Conservation (phyloP, 225 moss, liverwort and hornwort species). For the Antitrichia curtipendula region DNA sequence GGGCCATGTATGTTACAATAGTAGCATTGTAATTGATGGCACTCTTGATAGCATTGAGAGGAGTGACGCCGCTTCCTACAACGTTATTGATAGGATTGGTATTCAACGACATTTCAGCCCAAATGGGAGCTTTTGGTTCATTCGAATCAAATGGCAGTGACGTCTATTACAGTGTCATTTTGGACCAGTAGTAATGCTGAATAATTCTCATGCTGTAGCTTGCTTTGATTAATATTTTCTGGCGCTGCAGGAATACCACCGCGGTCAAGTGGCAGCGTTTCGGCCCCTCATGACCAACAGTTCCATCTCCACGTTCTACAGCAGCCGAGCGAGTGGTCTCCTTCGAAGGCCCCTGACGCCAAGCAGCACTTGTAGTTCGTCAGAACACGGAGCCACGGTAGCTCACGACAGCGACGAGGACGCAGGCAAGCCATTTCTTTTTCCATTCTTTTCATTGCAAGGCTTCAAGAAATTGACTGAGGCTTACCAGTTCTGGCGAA, state of each 20-base stretch:
- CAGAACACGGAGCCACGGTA: conserved; percentile 38
- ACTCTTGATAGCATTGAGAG: neutral
- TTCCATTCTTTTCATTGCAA: neutral
- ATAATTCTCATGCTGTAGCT: neutral
- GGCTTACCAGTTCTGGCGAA: neutral
- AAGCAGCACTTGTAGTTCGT: conserved; percentile 46
- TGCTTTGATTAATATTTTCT: neutral
- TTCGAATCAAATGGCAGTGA: too few relatives aligned
- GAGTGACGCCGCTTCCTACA: too few relatives aligned
- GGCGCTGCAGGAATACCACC: conserved; percentile 21
- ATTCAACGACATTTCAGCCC: too few relatives aligned
- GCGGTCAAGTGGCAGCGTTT: conserved; percentile 30
- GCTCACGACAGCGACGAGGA: conserved; percentile 47
- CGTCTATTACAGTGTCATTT: too few relatives aligned
- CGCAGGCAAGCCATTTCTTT: neutral
- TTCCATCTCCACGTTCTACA: conserved; percentile 42
- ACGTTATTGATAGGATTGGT: too few relatives aligned
- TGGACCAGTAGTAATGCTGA: neutral
- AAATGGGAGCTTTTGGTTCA: too few relatives aligned
- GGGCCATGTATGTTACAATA: neutral
- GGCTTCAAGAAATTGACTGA: neutral
- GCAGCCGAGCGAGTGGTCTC: conserved; percentile 29
- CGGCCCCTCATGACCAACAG: conserved; percentile 38
- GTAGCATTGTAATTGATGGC: neutral
- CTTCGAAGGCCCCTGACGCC: conserved; percentile 37